phyloP scores from a whole-genome alignment of 169 alveolate species.

The Plasmodium gonderi region DNA sequence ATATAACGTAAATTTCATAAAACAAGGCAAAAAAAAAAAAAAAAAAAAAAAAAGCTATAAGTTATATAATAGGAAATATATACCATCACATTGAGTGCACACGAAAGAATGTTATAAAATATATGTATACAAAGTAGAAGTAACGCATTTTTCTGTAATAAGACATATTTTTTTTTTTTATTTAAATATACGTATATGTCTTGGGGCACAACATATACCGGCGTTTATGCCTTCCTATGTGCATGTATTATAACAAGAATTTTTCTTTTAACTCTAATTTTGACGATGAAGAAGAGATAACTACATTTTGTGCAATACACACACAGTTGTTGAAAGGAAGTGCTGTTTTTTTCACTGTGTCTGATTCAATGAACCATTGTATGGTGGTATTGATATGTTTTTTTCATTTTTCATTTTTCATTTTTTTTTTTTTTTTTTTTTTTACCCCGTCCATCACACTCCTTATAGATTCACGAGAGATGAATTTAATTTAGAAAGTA shows the following conservation, averaged over 20 bases:
- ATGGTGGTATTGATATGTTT: background rate
- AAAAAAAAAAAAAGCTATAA: too few species aligned
- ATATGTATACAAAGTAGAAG: background rate
- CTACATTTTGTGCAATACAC: background rate
- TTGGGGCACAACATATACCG: background rate
- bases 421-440: background rate
- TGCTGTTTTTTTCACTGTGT: too few species aligned
- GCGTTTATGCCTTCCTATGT: too few species aligned
- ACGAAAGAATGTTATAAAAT: background rate
- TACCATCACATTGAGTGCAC: too few species aligned
- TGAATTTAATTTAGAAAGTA: constrained; percentile 95
- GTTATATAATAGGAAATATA: too few species aligned
- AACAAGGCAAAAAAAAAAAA: too few species aligned
- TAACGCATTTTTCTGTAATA: background rate
- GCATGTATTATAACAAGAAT: too few species aligned
- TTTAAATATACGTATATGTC: background rate
- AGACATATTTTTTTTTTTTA: background rate
- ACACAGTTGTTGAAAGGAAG: background rate
- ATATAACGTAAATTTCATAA: too few species aligned
- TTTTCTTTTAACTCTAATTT: background rate
- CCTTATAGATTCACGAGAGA: constrained; percentile 94
- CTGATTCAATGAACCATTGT: background rate
- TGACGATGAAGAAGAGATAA: background rate
- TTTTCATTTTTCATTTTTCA: background rate
- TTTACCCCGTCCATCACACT: constrained; percentile 22